Evolutionary conservation across 2,329 filamentous ascomycete genomes (phyloP), one percentile per base, ranked within the genome.

Genomic region (Piedraia hortae): DNA sequence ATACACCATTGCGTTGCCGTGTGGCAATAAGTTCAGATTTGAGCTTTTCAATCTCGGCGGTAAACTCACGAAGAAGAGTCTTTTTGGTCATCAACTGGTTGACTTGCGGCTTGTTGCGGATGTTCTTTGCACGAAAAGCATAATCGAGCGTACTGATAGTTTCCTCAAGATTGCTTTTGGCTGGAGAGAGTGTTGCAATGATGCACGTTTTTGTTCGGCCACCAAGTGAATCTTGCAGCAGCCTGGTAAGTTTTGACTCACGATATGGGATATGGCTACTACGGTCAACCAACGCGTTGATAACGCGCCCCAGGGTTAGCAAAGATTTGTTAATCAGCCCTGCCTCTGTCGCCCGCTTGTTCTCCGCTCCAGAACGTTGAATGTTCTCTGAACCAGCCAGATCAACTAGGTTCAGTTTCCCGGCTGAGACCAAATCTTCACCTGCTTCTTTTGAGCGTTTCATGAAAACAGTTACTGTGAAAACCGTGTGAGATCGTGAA

Each of bases 61-160:
- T 85, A 31, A 90, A 90, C 32, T 97, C 85, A 27, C 62, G 69
- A 6, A 97, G 56, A 7, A 97, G 47, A 3, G 77, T 90, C 48
- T 85, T 89, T 47, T 93, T 97, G 31, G 75, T 80, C 31, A 93
- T 64, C 39, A 75, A 62, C 21, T 77, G 73, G 45, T 93, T 97
- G 35, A 89, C 59, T 39, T 97, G 85, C 1, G 85, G 88, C 46
- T 91, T 91, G 47, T 97, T 97, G 21, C 75, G 72, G 37, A 97
- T 97, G 34, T 97, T 93, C 53, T 97, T 97, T 9, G 85, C 85
- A 20, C 85, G 64, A 48, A 93, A 93, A 6, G 85, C 88, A 41
- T 97, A 97, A 43, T 97, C 85, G 2, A 97, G 58, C 0, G 88
- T 97, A 1, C 85, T 93, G 28, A 97, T 93, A 0, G 88, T 97